Evolutionary conservation across 345 rosid species (phyloP).

Genomic region (Reutealis trisperma): DNA sequence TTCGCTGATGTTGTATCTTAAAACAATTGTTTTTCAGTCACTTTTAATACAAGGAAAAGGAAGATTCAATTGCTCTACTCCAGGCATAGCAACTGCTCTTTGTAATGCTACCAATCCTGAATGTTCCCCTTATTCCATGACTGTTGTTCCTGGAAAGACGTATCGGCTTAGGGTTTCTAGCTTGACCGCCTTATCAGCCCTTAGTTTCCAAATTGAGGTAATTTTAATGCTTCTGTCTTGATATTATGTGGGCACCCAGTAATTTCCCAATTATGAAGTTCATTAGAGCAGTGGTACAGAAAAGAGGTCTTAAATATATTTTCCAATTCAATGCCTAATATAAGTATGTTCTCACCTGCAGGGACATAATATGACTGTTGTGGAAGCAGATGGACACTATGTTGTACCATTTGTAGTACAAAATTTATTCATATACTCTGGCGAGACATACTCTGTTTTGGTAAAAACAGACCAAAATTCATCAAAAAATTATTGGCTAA

Average conservation of each 20-base stretch:
- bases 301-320: not conserved
- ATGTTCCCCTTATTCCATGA: conserved; percentile 43
- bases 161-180: conserved; percentile 62
- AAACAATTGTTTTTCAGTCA: conserved; percentile 42
- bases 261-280: too few species aligned
- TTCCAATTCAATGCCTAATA: not conserved
- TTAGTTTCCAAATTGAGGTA: conserved; percentile 80
- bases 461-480: conserved; percentile 58
- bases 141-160: conserved; percentile 58
- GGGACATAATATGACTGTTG: conserved; percentile 85
- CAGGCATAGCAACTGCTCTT: conserved; percentile 24
- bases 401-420: conserved; percentile 69
- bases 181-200: conserved; percentile 62
- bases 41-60: conserved; percentile 77
- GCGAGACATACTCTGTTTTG: conserved; percentile 74
- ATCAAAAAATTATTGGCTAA: conserved; percentile 64
- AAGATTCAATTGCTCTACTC: conserved; percentile 54
- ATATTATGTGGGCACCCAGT: too few species aligned
- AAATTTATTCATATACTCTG: conserved; percentile 73
- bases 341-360: not conserved
- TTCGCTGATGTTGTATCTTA: not conserved
- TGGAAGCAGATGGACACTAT: conserved; percentile 74
- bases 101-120: conserved; percentile 56
- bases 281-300: too few species aligned
- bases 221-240: too few species aligned